Evolutionary conservation across 2,329 filamentous ascomycete genomes (phyloP).

Genomic region (Exserohilum rostratum): DNA sequence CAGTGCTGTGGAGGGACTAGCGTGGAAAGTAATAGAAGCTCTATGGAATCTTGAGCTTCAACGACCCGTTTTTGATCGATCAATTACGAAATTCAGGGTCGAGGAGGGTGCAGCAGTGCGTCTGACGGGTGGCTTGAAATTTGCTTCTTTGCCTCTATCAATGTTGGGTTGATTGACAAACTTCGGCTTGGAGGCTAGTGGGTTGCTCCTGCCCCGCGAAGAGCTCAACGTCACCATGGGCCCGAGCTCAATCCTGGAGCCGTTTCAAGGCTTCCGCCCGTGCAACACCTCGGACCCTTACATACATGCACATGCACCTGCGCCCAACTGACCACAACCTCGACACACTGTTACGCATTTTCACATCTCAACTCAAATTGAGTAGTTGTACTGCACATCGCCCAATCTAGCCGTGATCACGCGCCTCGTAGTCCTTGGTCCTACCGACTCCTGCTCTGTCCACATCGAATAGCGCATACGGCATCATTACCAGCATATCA

Average conservation of each 20-base stretch:
- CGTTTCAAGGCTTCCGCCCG: slow-evolving; percentile 23
- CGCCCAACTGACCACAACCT: slow-evolving; percentile 3
- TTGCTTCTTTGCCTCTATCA: slow-evolving; percentile 5
- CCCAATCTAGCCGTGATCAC: not conserved
- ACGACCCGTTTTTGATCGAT: slow-evolving; percentile 25
- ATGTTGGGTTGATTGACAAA: slow-evolving; percentile 12
- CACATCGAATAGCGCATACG: slow-evolving; percentile 5
- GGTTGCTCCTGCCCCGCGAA: slow-evolving; percentile 27
- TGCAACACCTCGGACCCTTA: slow-evolving; percentile 13
- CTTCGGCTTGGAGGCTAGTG: slow-evolving; percentile 21
- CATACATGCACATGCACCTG: slow-evolving; percentile 10
- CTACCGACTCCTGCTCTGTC: slow-evolving; percentile 5
- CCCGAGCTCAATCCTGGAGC: slow-evolving; percentile 22
- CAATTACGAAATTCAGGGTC: slow-evolving; percentile 12
- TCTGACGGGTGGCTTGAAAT: slow-evolving; percentile 2
- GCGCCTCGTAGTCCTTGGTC: not conserved
- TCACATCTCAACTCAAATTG: not conserved
- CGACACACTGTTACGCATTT: not conserved
- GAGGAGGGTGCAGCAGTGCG: not conserved
- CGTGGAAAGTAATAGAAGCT: slow-evolving; percentile 50
- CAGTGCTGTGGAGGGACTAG: slow-evolving; percentile 43
- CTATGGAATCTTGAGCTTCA: slow-evolving; percentile 37
- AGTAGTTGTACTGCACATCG: not conserved
- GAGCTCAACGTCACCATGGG: slow-evolving; percentile 37
- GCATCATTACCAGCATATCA: not conserved